These are phyloP conservation scores for Dactylellina cionopaga DNA, from an alignment of 2,329 filamentous ascomycete genomes.

Conservation along the genomic window DNA sequence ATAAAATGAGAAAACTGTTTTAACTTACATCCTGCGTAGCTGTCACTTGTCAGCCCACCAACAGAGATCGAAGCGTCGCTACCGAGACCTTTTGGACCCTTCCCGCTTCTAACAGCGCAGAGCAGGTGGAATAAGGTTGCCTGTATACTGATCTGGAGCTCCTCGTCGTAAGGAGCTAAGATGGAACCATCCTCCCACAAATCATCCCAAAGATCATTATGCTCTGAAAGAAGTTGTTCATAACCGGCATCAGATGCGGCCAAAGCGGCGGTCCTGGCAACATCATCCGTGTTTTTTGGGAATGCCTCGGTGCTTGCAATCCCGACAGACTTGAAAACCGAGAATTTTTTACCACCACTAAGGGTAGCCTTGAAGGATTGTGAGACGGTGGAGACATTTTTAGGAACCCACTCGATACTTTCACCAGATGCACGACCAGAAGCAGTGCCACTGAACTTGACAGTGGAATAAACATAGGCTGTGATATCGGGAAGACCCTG, in stretches of 20 bases:
- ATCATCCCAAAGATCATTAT: slow-evolving; percentile 71
- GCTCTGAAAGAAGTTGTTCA: slow-evolving; percentile 66
- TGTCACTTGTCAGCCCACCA: slow-evolving; percentile 74
- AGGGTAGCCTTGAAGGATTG: slow-evolving; percentile 69
- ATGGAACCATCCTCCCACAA: slow-evolving; percentile 71
- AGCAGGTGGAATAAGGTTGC: slow-evolving; percentile 69
- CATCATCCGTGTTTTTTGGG: slow-evolving; percentile 59
- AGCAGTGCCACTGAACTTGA: slow-evolving; percentile 60
- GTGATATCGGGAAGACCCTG: slow-evolving; percentile 71
- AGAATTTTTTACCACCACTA: slow-evolving; percentile 66
- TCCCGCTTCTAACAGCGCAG: slow-evolving; percentile 64
- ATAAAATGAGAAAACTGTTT: not conserved
- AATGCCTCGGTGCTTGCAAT: slow-evolving; percentile 76
- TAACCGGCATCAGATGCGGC: slow-evolving; percentile 68
- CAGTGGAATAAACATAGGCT: slow-evolving; percentile 68
- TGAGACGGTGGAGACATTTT: slow-evolving; percentile 72
- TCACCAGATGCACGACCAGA: slow-evolving; percentile 54
- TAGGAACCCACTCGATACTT: slow-evolving; percentile 62
- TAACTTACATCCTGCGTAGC: slow-evolving; percentile 68
- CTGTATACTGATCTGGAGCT: slow-evolving; percentile 66
- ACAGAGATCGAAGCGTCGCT: slow-evolving; percentile 71
- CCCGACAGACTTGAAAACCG: slow-evolving; percentile 74
- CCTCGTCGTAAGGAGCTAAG: slow-evolving; percentile 62
- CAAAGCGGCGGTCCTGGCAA: slow-evolving; percentile 68
- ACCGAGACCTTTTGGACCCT: slow-evolving; percentile 68